phyloP scores from a whole-genome alignment of 495 filamentous ascomycete species.

The Talaromyces proteolyticus region DNA sequence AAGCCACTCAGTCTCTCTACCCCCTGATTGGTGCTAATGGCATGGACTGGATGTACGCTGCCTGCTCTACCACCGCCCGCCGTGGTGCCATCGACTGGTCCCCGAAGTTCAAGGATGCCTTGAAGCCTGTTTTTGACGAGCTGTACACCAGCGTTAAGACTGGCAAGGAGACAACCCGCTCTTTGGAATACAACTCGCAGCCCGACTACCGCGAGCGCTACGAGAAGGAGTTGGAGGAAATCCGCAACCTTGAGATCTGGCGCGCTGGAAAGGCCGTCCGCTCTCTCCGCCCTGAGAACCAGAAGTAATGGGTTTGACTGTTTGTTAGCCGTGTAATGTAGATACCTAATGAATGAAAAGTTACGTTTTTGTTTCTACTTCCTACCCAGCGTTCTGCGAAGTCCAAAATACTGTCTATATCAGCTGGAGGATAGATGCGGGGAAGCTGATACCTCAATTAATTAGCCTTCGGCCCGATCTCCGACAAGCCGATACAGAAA shows the following conservation, averaged over 20 bases:
- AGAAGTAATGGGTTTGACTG: slow-evolving; percentile 52
- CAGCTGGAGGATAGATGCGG: too few relatives aligned
- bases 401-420: too few relatives aligned
- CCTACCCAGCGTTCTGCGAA: too few relatives aligned
- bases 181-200: slow-evolving; percentile 92
- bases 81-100: slow-evolving; percentile 99
- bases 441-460: too few relatives aligned
- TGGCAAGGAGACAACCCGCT: slow-evolving; percentile 87
- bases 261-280: slow-evolving; percentile 95
- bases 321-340: slow-evolving; percentile 7
- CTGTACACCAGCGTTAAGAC: slow-evolving; percentile 87
- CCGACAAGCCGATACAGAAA: neutral
- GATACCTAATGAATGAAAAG: slow-evolving; percentile 11
- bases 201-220: slow-evolving; percentile 93
- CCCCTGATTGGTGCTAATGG: slow-evolving; percentile 92
- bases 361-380: neutral
- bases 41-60: slow-evolving; percentile 99
- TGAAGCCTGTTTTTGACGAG: slow-evolving; percentile 97
- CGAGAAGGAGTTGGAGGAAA: slow-evolving; percentile 94
- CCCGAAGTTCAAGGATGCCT: slow-evolving; percentile 83
- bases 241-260: slow-evolving; percentile 97
- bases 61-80: slow-evolving; percentile 96
- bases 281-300: slow-evolving; percentile 88
- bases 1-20: slow-evolving; percentile 96
- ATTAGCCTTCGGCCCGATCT: neutral